Evolutionary conservation across 1,284 basidiomycete species (phyloP).

Genomic region (Cryptococcus sp.): DNA sequence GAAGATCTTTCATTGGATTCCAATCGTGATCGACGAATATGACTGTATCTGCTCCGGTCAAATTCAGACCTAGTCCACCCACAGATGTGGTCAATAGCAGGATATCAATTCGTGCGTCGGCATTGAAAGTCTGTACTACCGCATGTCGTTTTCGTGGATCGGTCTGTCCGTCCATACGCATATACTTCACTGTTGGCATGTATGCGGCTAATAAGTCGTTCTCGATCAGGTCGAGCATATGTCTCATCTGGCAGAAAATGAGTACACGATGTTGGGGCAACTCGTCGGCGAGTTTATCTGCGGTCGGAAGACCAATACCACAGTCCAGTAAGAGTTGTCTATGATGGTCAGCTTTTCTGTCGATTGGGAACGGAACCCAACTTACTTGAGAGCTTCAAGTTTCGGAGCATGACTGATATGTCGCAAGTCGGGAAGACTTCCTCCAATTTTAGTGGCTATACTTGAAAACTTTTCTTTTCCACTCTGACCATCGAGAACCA

Average conservation of each 20-base stretch:
- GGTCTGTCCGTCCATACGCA: slow-evolving; percentile 90
- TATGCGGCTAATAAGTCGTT: slow-evolving; percentile 81
- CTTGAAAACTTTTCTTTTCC: slow-evolving; percentile 45
- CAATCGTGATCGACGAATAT: slow-evolving; percentile 99
- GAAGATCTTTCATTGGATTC: slow-evolving; percentile 99
- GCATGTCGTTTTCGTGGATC: slow-evolving; percentile 87
- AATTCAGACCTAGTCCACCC: slow-evolving; percentile 89
- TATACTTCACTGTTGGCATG: slow-evolving; percentile 96
- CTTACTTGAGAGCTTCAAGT: slow-evolving; percentile 79
- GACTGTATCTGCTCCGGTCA: slow-evolving; percentile 98
- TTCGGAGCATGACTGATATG: slow-evolving; percentile 94
- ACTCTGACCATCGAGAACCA: slow-evolving; percentile 71
- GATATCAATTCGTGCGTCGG: slow-evolving; percentile 96
- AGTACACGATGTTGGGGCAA: slow-evolving; percentile 95
- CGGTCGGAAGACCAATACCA: slow-evolving; percentile 67
- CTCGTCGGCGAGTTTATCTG: slow-evolving; percentile 47
- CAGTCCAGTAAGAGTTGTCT: slow-evolving; percentile 93
- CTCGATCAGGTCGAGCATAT: slow-evolving; percentile 98
- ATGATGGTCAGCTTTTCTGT: slow-evolving; percentile 5
- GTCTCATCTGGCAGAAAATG: slow-evolving; percentile 99
- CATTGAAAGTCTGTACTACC: slow-evolving; percentile 96
- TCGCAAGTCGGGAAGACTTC: slow-evolving; percentile 50
- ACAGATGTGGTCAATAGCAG: slow-evolving; percentile 94
- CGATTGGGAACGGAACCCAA: slow-evolving; percentile 13
- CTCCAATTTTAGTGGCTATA: slow-evolving; percentile 54